Percentiles rank a stretch among this genome's conserved stretches.
Evolutionary conservation across 257 asterid species (phyloP).

Genomic region (Fraxinus americana): DNA sequence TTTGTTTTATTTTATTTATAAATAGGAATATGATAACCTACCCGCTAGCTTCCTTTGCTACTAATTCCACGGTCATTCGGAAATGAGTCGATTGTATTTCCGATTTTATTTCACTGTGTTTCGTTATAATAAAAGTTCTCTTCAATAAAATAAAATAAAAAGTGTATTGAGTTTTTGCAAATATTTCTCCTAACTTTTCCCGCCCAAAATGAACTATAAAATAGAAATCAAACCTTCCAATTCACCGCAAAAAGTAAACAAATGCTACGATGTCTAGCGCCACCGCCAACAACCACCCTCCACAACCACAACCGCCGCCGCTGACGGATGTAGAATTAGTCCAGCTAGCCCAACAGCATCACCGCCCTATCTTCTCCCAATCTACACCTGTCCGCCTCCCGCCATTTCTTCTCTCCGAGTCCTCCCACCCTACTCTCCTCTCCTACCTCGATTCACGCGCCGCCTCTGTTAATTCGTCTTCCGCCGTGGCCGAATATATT

Average conservation of each 20-base stretch:
- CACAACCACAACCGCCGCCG: constrained; percentile 36
- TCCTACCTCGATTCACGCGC: constrained; percentile 69
- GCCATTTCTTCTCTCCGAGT: constrained; percentile 52
- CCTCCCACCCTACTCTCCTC: constrained; percentile 57
- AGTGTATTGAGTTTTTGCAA: too few species aligned
- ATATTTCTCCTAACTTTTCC: constrained; percentile 23
- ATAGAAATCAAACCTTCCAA: constrained; percentile 66
- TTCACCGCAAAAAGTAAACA: neutral
- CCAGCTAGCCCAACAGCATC: constrained; percentile 52
- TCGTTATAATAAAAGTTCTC: too few species aligned
- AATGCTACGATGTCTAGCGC: constrained; percentile 34
- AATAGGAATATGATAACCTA: too few species aligned
- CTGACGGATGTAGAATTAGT: constrained; percentile 61
- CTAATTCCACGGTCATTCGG: too few species aligned
- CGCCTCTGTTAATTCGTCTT: constrained; percentile 40
- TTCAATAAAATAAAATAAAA: too few species aligned
- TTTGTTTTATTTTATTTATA: too few species aligned
- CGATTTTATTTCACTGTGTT: too few species aligned
- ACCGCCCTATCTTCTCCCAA: constrained; percentile 39
- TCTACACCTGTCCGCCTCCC: constrained; percentile 36
- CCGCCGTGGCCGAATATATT: constrained; percentile 56
- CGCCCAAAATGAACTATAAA: constrained; percentile 34
- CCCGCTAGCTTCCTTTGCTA: too few species aligned
- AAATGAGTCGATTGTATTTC: too few species aligned
- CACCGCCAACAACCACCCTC: constrained; percentile 21